These are phyloP conservation scores for Guadua angustifolia DNA, from an alignment of 176 grass and related monocot species.

Conservation along the genomic window DNA sequence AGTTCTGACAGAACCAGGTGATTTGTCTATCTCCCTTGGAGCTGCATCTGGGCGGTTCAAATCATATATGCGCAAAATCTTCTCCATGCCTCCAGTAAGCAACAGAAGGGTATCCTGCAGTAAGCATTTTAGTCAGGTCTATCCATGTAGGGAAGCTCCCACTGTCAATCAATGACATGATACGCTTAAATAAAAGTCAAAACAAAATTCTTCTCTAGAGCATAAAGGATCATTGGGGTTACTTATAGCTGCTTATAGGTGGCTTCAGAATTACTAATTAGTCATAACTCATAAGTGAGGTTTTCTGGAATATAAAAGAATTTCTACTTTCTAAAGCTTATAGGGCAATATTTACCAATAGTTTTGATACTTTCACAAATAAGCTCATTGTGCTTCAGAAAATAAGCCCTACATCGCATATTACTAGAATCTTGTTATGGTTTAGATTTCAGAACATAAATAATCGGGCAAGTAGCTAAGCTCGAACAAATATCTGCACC, in stretches of 20 bases:
- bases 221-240: background rate
- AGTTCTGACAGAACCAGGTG: conserved; percentile 74
- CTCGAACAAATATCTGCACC: background rate
- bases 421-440: background rate
- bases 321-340: background rate
- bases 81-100: conserved; percentile 83
- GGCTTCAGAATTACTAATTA: background rate
- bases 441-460: conserved; percentile 2
- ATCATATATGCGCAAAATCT: conserved; percentile 81
- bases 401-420: background rate
- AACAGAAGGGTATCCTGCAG: conserved; percentile 73
- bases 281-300: background rate
- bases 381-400: background rate
- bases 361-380: background rate
- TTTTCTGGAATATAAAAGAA: background rate
- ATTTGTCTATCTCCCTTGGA: conserved; percentile 83
- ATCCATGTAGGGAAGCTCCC: background rate
- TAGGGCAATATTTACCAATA: background rate
- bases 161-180: background rate
- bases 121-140: background rate
- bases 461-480: background rate
- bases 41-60: conserved; percentile 76
- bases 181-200: background rate
- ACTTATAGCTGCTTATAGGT: background rate
- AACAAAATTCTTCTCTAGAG: background rate